Conservation (phyloP, 805 yeast genomes). For the Lachancea sp. region DNA sequence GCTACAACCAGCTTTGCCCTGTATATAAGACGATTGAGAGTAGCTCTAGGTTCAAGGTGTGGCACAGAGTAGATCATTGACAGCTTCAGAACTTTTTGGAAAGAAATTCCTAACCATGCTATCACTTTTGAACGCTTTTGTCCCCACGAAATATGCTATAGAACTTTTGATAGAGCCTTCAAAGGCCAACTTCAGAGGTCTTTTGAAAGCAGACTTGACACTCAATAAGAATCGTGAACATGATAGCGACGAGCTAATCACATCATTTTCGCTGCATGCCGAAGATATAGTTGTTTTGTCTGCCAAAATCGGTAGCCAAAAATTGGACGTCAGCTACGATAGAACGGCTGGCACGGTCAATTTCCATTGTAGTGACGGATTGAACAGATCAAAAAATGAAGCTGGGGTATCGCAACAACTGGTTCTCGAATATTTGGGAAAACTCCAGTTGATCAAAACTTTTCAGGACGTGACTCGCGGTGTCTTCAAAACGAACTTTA, state of each 20-base stretch:
- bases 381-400: constrained; percentile 6
- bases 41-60: too few relatives aligned
- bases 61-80: too few relatives aligned
- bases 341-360: constrained; percentile 9
- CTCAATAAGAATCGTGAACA: constrained; percentile 3
- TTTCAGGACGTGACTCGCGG: constrained; percentile 56
- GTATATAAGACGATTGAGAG: too few relatives aligned
- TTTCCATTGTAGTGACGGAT: background rate
- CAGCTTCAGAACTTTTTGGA: too few relatives aligned
- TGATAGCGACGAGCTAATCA: constrained; percentile 1
- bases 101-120: constrained; percentile 5
- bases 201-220: constrained; percentile 10
- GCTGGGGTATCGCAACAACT: constrained; percentile 7
- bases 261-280: constrained; percentile 20
- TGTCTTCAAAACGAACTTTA: constrained; percentile 59
- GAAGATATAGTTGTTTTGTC: constrained; percentile 34
- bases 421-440: constrained; percentile 43
- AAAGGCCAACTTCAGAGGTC: constrained; percentile 45
- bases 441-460: constrained; percentile 44
- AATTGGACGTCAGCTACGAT: constrained; percentile 23
- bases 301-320: constrained; percentile 35
- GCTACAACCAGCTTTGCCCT: too few relatives aligned
- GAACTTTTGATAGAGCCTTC: constrained; percentile 36
- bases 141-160: constrained; percentile 35
- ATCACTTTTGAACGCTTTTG: constrained; percentile 20